Evolutionary conservation across 805 yeast species (phyloP), one percentile per base, ranked within the genome.

Genomic region (Yarrowia deformans): DNA sequence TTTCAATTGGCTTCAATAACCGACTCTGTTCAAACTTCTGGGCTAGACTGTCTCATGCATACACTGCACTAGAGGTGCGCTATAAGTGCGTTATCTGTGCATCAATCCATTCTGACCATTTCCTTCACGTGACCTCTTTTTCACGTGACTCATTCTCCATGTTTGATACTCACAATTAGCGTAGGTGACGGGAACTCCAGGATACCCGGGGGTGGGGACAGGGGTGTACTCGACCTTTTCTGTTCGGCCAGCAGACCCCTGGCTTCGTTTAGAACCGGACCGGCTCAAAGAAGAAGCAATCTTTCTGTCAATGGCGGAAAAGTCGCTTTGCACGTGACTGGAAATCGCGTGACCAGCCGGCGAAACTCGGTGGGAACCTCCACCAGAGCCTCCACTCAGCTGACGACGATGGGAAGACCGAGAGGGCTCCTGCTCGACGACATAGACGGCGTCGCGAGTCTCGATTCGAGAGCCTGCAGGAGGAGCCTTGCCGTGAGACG

Each of bases 381-480:
- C 37, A 16, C 54, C 37, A 16, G 58, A 54, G 1, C 60, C 60
- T 14, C 60, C 60, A 13, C 60, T 54, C 45, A 54, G 45, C 60
- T 54, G 60, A 40, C 66, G 52, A 18, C 66, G 52, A 14, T 60
- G 52, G 5, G 40, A 39, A 4, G 40, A 39, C 16, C 69, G 61
- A 12, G 48, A 10, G 7, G 46, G 29, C 19, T 45, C 66, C 32
- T 32, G 39, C 8, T 45, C 66, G n/a, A 60, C 66, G 8, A 60
- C 52, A 12, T 60, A 60, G 42, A 60, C 66, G 52, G 66, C 66
- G 19, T 60, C 66, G 0, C 66, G 66, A n/a, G 66, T 60, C 66
- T 60, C 66, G 19, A 60, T 60, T n/a, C 66, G 50, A n/a, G 52
- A 43, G 2, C 66, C 66, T 18, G 52, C 50, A 13, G 66, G 66